Evolutionary conservation across 345 rosid species (phyloP), one percentile per base, ranked within the genome.

Genomic region (Linum trigynum): DNA sequence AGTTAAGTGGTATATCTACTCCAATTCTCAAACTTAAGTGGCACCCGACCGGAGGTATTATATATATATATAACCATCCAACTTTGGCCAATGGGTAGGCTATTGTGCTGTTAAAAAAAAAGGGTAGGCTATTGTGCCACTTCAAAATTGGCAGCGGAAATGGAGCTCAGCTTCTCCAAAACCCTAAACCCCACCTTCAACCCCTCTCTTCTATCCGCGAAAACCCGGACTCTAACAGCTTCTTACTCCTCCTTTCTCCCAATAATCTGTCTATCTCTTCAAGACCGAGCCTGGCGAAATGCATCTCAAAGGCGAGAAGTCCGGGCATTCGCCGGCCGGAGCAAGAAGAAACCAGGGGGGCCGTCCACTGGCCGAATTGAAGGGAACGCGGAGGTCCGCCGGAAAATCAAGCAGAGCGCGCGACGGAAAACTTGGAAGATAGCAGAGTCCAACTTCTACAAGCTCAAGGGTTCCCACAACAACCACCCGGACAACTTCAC

Each of bases 321-420:
- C 39, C 83, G 92, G 7, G 78, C 90, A 17, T 66, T 88, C 62
- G 85, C 97, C 32, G 96, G 97, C 36, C 78, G 94, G 74, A 90
- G 94, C 85, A 92, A 86, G 89, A 90, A 84, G 79, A 82, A 86
- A 71, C 75, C 84, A 15, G 86, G 84, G 11, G 90, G 88, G 7
- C 65, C 83, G 0, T 80, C 84, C 2, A 75, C 85, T 0, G 88
- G 95, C 10, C 75, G 92, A 61, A 70, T 81, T 35, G 95, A 83
- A 68, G 90, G 90, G 1, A 77, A 69, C 55, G 38, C 87, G 0
- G 86, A 71, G 59, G 23, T 71, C 55, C 86, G 87, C 62, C 87
- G 85, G 17, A 67, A 69, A 14, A 65, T 76, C 37, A 86, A 79
- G 74, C 77, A 81, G 8, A 80, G 73, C 4, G 82, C 86, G 37